Base-by-base conservation (phyloP, 257 asterid genomes). In the Solanum paucissectum region DNA sequence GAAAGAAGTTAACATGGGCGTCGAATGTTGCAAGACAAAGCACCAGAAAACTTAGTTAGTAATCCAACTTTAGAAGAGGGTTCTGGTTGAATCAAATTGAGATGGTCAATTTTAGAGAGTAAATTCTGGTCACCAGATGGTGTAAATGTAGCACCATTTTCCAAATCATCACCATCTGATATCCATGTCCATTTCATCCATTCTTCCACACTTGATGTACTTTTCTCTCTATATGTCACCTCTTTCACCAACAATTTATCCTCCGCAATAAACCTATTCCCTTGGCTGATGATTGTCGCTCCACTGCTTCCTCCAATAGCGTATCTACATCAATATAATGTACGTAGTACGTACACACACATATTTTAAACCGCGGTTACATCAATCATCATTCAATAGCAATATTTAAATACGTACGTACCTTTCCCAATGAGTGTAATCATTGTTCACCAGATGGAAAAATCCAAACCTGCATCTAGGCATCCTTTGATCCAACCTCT, bases 391-490 rank as follows among this genome's bases (percentile, higher is more conserved):
- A 3, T 36, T 74, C 90, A 23, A 90, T 66, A 44, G 18, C 55
- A 16, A 89, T 89, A 11, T 9, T n/a, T 23, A 2, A 3, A 29
- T 29, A 29, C 29, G 23, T 12, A 3, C 3, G 21, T 89, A 90
- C 92, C 88, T 90, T 64, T 89, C 90, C 92, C 92, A 90, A 34
- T 90, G 91, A 72, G 92, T 90, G 69, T 90, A 90, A 81, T 90
- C 92, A 77, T 90, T 90, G 91, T 90, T 90, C 18, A 89, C 91
- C 18, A 90, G 25, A 73, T 90, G 91, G 86, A 89, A 90, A 87
- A 88, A 89, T 12, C 92, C 92, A 4, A 88, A 85, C 36, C 92
- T 66, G 87, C 91, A 89, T 23, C 92, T 87, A 4, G 92, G 91
- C 92, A 90, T 90, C 85, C 92, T 89, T n/a, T 90, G 91, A 18